Base-by-base conservation (phyloP, 176 grass and related monocot genomes). In the Aegilops speltoides region DNA sequence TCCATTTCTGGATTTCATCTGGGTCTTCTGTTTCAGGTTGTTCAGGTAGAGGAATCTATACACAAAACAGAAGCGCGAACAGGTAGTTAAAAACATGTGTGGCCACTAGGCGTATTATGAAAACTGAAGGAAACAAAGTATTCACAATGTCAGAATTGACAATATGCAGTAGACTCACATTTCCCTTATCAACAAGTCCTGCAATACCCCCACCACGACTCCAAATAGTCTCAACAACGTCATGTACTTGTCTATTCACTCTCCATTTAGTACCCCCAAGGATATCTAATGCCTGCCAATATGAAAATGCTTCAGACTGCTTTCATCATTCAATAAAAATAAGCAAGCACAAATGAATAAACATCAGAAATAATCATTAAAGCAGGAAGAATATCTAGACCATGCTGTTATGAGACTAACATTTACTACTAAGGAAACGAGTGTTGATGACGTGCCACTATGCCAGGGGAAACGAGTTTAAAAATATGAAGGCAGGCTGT, bases 201-300 rank as follows among this genome's bases (percentile, higher is more conserved):
- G 93, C 96, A 88, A 95, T 91, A 69, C 91, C 86, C 79, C 93
- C 96, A 40, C 96, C 93, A 89, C 38, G 87, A 75, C 90, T 91
- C 96, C 96, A 98, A 82, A 94, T 82, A 92, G 81, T 82, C 79
- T 98, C 93, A 81, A 98, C 85, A 68, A 89, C 79, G 91, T 95
- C 88, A 88, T 95, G 88, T 79, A 98, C 79, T 76, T 86, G 92
- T 91, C 83, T 92, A 89, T 98, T 95, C 91, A 98, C 84, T 81
- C 96, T 92, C 96, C 96, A 98, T 89, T 98, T 98, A 24, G 93
- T 98, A 87, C 79, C 89, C 80, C 96, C 96, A 87, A 98, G 93
- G 50, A 88, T 92, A 91, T 98, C 93, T 81, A 98, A 83, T 86
- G 96, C 93, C 96, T 98, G 65, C 13, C 24, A 80, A 73, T 68